phyloP scores from a whole-genome alignment of 805 yeast genomes.

The Lipomyces yamadae region DNA sequence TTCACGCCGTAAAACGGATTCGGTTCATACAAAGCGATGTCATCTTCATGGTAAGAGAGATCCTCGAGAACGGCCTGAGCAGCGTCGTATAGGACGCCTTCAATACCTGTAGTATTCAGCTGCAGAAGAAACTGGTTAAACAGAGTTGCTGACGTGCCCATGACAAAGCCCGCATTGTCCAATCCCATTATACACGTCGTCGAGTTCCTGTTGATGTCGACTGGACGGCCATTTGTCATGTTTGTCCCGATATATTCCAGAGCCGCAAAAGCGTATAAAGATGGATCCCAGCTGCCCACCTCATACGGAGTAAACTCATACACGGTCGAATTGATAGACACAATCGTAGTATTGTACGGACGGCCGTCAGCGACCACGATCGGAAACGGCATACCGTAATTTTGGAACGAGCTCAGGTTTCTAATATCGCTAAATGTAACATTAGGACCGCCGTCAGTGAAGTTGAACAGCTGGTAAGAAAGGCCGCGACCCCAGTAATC shows the following conservation, averaged over 20 bases:
- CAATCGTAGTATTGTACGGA: constrained; percentile 54
- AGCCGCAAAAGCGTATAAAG: constrained; percentile 66
- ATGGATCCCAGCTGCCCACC: constrained; percentile 88
- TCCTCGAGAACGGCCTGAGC: constrained; percentile 54
- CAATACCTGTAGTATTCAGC: constrained; percentile 58
- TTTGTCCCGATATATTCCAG: constrained; percentile 72
- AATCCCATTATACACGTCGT: constrained; percentile 64
- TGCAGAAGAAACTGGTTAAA: constrained; percentile 70
- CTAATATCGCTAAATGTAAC: constrained; percentile 62
- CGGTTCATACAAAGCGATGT: constrained; percentile 72
- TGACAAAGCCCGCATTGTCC: constrained; percentile 79
- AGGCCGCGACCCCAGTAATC: constrained; percentile 83
- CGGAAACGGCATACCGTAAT: constrained; percentile 74
- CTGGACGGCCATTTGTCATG: constrained; percentile 63
- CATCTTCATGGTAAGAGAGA: constrained; percentile 52
- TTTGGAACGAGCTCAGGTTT: constrained; percentile 62
- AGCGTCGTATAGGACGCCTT: constrained; percentile 55
- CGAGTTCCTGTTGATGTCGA: constrained; percentile 35
- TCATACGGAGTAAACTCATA: constrained; percentile 61
- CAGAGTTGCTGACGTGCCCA: constrained; percentile 82
- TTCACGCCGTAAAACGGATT: constrained; percentile 66
- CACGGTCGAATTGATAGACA: constrained; percentile 69
- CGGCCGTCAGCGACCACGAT: constrained; percentile 58
- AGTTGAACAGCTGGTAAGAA: constrained; percentile 71
- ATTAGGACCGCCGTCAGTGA: constrained; percentile 66